Evolutionary conservation across 176 grass and related monocot species (phyloP), one percentile per base, ranked within the genome.

Genomic region (Guadua angustifolia): DNA sequence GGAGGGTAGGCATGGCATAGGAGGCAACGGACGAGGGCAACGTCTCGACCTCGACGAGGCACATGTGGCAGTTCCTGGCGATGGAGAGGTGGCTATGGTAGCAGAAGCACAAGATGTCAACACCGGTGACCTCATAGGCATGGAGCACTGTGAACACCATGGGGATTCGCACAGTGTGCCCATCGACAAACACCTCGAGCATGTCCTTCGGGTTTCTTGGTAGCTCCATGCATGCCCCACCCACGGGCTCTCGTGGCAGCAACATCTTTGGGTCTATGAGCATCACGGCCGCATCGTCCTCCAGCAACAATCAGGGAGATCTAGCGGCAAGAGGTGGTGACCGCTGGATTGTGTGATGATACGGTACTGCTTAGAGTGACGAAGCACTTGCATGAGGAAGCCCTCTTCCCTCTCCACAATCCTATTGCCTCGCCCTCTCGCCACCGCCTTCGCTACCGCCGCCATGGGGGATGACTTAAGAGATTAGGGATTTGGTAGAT

Each of bases 41-140:
- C 79, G 96, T 99, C 91, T 99, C 97, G 66, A 99, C 97, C 88
- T 99, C 97, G 43, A 99, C 97, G 40, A 99, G 93, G 81, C 97
- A 99, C 93, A 99, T 99, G 62, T 93, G 89, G 87, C 97, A 99
- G 85, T 99, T 99, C 0, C 97, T 93, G 0, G 93, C 91, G 40
- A 99, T 91, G 35, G 97, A 96, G 4, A 99, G 90, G 1, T 89
- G 88, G 66, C 88, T 95, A 79, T 99, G 97, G 91, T 99, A 99
- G 87, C 97, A 99, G 84, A 99, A 99, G 0, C 91, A 63, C 26
- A 91, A 93, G 74, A 96, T 96, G 76, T 99, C 93, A 35, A 99
- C 91, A 50, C 93, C 97, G 13, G 97, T 93, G 33, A 94, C 89
- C 86, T 99, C 97, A 79, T 93, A 99, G 43, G 97, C 97, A 88